Evolutionary conservation across 2,329 filamentous ascomycete genomes (phyloP), one percentile per base, ranked within the genome.

Genomic region (Sordariomycetes sp.): DNA sequence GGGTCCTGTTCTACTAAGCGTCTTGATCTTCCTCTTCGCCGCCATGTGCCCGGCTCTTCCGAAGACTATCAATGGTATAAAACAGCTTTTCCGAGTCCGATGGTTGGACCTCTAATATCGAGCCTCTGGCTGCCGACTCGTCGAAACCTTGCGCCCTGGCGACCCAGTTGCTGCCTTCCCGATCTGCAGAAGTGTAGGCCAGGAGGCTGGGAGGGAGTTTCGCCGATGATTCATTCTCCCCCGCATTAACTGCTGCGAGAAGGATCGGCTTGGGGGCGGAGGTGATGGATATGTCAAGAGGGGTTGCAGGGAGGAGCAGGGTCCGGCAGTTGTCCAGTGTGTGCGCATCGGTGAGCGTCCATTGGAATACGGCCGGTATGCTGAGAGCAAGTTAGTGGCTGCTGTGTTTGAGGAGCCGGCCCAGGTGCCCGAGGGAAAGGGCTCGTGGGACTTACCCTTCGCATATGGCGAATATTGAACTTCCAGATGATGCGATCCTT

Each of bases 321-420:
- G 70, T 62, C 56, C 68, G 62, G 65, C 55, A 77, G 61, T 79
- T 73, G 10, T 73, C 69, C 48, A 90, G 73, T 16, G 67, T 70
- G 60, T 78, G 79, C 54, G 79, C 68, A 1, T 68, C 61, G 6
- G 64, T 67, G 43, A 88, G 74, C n/a, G 72, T 71, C 72, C 87
- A 88, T 58, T 80, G 72, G 69, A 93, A 85, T 10, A 95, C 72
- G 48, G 79, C 88, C 59, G 83, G 80, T 58, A 80, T 68, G 40
- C 78, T 83, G 61, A 34, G 12, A 10, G 70, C 58, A 67, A 62
- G 60, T 60, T 8, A 24, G 22, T 34, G 50, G 20, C 20, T n/a
- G 20, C 20, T n/a, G 35, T n/a, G 40, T n/a, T 46, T n/a, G 18
- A 46, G 37, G 40, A n/a, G 40, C 7, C 16, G 14, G 5, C 8